Conservation (phyloP, 1,284 basidiomycete species). For the Volvariella surrecta region DNA sequence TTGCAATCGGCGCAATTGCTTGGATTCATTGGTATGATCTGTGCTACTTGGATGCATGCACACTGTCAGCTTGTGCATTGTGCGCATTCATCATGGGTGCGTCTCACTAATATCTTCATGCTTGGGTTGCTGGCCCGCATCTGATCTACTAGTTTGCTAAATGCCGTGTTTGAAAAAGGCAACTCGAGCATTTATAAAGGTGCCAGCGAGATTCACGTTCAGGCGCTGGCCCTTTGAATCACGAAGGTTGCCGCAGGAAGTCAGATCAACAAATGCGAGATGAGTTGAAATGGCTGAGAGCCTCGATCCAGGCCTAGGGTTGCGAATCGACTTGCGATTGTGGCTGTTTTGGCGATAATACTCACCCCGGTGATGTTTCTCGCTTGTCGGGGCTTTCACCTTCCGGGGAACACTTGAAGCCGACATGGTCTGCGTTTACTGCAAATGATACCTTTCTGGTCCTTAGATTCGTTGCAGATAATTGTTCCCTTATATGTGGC, state of each 20-base stretch:
- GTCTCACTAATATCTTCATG: neutral
- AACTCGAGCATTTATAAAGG: too few species aligned
- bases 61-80: neutral
- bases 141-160: slow-evolving; percentile 1
- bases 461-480: slow-evolving; percentile 11
- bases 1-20: neutral
- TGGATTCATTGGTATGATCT: neutral
- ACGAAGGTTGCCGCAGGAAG: too few species aligned
- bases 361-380: too few species aligned
- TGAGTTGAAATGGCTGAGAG: too few species aligned
- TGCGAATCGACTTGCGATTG: too few species aligned
- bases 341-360: too few species aligned
- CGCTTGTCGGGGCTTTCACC: too few species aligned
- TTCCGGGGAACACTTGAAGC: too few species aligned
- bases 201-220: too few species aligned
- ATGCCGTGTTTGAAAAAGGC: neutral
- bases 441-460: slow-evolving; percentile 5
- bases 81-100: neutral
- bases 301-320: too few species aligned
- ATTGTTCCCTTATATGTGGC: slow-evolving; percentile 17
- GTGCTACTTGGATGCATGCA: neutral
- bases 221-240: too few species aligned
- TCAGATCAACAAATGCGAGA: too few species aligned
- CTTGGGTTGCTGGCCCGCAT: neutral
- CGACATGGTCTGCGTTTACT: neutral